Conservation (phyloP, 1,284 basidiomycete genomes). For the Erythrobasidium hasegawianum region DNA sequence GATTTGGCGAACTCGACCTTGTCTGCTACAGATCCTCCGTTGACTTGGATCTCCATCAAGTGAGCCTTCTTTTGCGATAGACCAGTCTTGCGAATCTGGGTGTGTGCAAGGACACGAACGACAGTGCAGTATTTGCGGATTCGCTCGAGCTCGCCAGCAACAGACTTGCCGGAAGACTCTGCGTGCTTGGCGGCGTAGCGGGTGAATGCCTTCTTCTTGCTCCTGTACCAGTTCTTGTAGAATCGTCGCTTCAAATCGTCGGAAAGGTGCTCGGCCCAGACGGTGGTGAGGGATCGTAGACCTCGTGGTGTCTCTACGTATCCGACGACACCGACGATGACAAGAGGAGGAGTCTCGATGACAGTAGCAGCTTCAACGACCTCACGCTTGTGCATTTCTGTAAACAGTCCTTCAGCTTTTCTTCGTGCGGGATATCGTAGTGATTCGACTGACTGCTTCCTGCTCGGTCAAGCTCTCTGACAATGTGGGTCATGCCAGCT, state of each 20-base stretch:
- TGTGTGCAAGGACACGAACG: slow-evolving; percentile 98
- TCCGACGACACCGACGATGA: slow-evolving; percentile 96
- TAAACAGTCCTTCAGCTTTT: background rate
- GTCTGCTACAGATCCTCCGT: slow-evolving; percentile 93
- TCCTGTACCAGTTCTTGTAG: slow-evolving; percentile 92
- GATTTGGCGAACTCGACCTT: slow-evolving; percentile 96
- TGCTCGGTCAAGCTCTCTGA: slow-evolving; percentile 97
- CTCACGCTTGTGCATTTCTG: slow-evolving; percentile 99
- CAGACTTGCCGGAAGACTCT: slow-evolving; percentile 80
- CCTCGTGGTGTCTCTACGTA: slow-evolving; percentile 99
- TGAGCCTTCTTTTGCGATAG: slow-evolving; percentile 99
- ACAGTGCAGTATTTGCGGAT: slow-evolving; percentile 99
- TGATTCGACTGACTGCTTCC: slow-evolving; percentile 58
- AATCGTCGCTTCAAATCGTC: slow-evolving; percentile 87
- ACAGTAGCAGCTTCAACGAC: slow-evolving; percentile 97
- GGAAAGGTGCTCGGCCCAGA: slow-evolving; percentile 64
- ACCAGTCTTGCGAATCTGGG: slow-evolving; percentile 96
- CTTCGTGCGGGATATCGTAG: background rate
- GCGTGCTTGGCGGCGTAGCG: slow-evolving; percentile 98
- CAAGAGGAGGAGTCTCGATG: slow-evolving; percentile 95
- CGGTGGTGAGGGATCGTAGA: slow-evolving; percentile 73
- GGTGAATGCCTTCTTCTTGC: slow-evolving; percentile 99
- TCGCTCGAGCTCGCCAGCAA: slow-evolving; percentile 94
- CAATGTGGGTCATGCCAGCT: slow-evolving; percentile 99
- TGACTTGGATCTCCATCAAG: slow-evolving; percentile 99